Evolutionary conservation across 2,329 filamentous ascomycete species (phyloP).

Genomic region (Diaporthe citrichinensis): DNA sequence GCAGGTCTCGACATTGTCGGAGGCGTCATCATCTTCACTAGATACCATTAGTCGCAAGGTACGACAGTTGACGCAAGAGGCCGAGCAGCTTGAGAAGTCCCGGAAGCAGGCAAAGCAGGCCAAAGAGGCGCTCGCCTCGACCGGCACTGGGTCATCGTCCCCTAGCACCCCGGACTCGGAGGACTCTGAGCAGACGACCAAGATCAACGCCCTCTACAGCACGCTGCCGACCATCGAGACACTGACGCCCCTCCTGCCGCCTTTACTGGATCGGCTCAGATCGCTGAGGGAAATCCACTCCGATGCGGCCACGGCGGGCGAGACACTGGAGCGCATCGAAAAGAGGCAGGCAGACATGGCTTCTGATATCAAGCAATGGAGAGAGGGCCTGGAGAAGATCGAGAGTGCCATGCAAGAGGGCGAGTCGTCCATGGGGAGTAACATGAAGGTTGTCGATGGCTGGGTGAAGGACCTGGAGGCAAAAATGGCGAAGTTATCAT

Average conservation of each 20-base stretch:
- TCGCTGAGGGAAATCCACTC: conserved; percentile 88
- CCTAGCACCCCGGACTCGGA: conserved; percentile 56
- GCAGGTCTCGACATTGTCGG: conserved; percentile 82
- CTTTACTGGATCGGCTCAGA: conserved; percentile 86
- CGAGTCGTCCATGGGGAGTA: conserved; percentile 79
- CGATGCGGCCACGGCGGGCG: conserved; percentile 85
- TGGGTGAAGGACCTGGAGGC: conserved; percentile 92
- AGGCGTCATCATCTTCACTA: conserved; percentile 79
- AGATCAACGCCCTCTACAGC: conserved; percentile 92
- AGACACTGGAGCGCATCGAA: conserved; percentile 83
- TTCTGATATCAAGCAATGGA: conserved; percentile 72
- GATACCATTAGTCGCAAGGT: conserved; percentile 80
- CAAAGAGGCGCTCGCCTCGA: conserved; percentile 69
- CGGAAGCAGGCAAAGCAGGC: conserved; percentile 73
- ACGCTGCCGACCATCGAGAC: conserved; percentile 90
- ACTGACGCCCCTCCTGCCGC: conserved; percentile 86
- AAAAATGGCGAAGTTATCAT: conserved; percentile 75
- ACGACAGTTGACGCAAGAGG: conserved; percentile 78
- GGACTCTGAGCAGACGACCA: conserved; percentile 81
- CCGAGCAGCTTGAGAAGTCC: conserved; percentile 78
- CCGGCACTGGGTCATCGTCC: conserved; percentile 49
- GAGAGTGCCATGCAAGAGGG: conserved; percentile 75
- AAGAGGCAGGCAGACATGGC: conserved; percentile 85
- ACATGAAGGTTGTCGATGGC: conserved; percentile 86
- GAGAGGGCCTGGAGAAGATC: conserved; percentile 43